Base-by-base conservation (phyloP, 2,329 filamentous ascomycete genomes). In the Apiospora sp. region DNA sequence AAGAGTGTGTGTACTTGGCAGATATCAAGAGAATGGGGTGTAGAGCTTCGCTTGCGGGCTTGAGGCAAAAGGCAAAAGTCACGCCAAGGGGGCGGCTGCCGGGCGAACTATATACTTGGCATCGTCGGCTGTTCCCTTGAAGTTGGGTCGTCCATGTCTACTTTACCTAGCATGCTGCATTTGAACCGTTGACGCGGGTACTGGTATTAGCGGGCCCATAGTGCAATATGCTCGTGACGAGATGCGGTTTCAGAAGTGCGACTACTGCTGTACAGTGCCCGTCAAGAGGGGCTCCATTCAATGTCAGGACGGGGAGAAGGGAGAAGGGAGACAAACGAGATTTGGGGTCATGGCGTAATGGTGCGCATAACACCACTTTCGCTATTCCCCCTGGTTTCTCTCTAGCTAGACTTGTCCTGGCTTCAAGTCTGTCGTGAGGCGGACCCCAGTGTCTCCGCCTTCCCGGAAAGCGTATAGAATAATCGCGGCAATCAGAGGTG, bases 401-500 rank as follows among this genome's bases (percentile, higher is more conserved):
- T 27, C 27, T 58, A 58, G 54, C 27, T 34, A 13, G n/a, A 49
- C 22, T 22, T 22, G 14, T 48, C 27, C 27, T 4, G 27, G 27
- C 27, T 30, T 30, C 27, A 30, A 30, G 27, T 30, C 27, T 6
- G 54, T 37, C 30, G 16, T 30, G 54, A 37, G 8, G 54, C 58
- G 58, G 58, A 41, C 34, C 58, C 58, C n/a, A 64, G 58, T 13
- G 34, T 64, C 58, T 41, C 58, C 58, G 58, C 34, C 24, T 64
- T 34, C n/a, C 13, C 58, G 58, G 58, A 34, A 34, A n/a, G 34
- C 19, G 34, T n/a, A 34, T 41, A 64, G 8, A 64, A 64, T 64
- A 64, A 64, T 64, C 34, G 58, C 58, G 58, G 34, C 58, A 64
- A 64, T 64, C 58, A 64, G 58, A 64, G 30, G 58, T 4, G 58